Conservation (phyloP, 2,329 filamentous ascomycete species). For the Fusarium algeriense region DNA sequence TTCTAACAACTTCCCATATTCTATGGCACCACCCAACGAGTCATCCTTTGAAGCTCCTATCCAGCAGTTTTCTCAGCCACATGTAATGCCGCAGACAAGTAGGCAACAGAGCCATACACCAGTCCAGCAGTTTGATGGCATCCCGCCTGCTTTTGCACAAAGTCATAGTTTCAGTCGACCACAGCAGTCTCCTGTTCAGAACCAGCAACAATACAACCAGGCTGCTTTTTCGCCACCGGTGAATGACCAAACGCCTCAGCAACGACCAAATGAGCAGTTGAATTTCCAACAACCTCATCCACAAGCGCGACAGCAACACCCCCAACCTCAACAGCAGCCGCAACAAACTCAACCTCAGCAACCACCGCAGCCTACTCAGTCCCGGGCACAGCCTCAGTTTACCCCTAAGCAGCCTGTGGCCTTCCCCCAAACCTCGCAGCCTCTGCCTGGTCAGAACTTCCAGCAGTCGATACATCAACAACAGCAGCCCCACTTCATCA, state of each 20-base stretch:
- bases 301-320: slow-evolving; percentile 41
- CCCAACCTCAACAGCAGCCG: slow-evolving; percentile 25
- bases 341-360: slow-evolving; percentile 32
- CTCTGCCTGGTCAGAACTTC: slow-evolving; percentile 32
- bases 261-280: slow-evolving; percentile 40
- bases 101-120: slow-evolving; percentile 53
- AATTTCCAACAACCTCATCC: slow-evolving; percentile 43
- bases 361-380: background rate
- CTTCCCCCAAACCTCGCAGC: slow-evolving; percentile 36
- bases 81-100: slow-evolving; percentile 50
- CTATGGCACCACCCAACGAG: slow-evolving; percentile 51
- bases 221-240: slow-evolving; percentile 44
- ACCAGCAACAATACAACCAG: slow-evolving; percentile 45
- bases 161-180: slow-evolving; percentile 45
- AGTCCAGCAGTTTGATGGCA: slow-evolving; percentile 50
- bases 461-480: slow-evolving; percentile 46
- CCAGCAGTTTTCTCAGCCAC: slow-evolving; percentile 51
- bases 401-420: slow-evolving; percentile 37
- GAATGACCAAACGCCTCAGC: slow-evolving; percentile 46
- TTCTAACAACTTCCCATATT: slow-evolving; percentile 52
- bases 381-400: slow-evolving; percentile 39
- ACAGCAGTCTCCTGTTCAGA: slow-evolving; percentile 49
- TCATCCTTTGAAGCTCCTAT: slow-evolving; percentile 51
- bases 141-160: slow-evolving; percentile 47
- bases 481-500: slow-evolving; percentile 33